Base-by-base conservation (phyloP, 345 rosid genomes). In the Gossypioides kirkii region DNA sequence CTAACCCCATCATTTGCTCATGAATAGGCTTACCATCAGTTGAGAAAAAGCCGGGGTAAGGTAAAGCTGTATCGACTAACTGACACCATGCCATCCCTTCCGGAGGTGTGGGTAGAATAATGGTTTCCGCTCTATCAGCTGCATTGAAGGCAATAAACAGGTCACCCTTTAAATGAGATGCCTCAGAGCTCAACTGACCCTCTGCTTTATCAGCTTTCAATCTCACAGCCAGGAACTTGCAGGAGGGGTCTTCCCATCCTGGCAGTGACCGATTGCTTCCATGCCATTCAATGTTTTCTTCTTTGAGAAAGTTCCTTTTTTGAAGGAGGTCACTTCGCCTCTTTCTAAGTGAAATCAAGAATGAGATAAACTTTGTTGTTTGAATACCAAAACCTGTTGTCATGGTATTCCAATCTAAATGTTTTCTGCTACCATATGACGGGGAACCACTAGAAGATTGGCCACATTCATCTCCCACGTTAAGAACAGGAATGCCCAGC, bases 381-480 rank as follows among this genome's bases (percentile, higher is more conserved):
- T 95, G 99, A 41, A 61, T 45, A 68, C 90, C 92, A 63, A 91
- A 95, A 47, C 87, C 86, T 3, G 94, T 84, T 74, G 79, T 77
- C 47, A 89, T 77, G 63, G 84, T 70, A 74, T 80, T 83, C 99
- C 99, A 95, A 60, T 89, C 88, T 53, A 89, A 87, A 66, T 81
- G 71, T 55, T 87, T 91, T 74, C 90, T 76, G 64, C 82, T 83
- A 2, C 58, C 66, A 58, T 84, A 83, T 61, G 87, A 84, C 76
- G 74, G 80, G 59, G 91, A 95, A 23, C 98, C 99, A 2, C 87
- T 80, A 8, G 94, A 77, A 17, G 99, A 92, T 73, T 87, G 80
- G 74, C 99, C 98, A 53, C 92, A 92, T 78, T 95, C 98, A 78
- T 92, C 99, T 71, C 99, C 99, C 97, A 88, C 88, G 85, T 89